Percentiles rank a stretch among this genome's conserved stretches.
Conservation (phyloP, 352 stramenopile species). For the Pythium phragmitis region DNA sequence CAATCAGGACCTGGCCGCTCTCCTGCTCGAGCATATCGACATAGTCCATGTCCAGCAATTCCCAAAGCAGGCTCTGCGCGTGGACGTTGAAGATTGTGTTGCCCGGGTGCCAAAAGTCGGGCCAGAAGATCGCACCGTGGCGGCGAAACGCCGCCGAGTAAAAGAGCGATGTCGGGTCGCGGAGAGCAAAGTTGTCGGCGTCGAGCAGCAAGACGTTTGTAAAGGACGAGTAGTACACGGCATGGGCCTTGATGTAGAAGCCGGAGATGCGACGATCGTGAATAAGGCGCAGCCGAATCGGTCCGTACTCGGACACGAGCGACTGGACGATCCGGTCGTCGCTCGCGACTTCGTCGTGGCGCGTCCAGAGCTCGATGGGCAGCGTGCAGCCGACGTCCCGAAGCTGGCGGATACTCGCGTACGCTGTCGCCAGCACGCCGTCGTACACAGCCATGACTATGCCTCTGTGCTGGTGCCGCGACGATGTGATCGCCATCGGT, state of each 20-base stretch:
- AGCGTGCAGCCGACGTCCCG: slow-evolving; percentile 28
- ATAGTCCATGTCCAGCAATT: slow-evolving; percentile 29
- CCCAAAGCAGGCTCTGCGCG: slow-evolving; percentile 33
- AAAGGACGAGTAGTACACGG: slow-evolving; percentile 38
- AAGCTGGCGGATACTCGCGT: slow-evolving; percentile 30
- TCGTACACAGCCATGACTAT: slow-evolving; percentile 43
- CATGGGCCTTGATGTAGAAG: slow-evolving; percentile 38
- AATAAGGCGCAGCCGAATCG: slow-evolving; percentile 30
- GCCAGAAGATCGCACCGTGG: slow-evolving; percentile 38
- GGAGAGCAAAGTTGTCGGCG: slow-evolving; percentile 36
- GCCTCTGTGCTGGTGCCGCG: background rate
- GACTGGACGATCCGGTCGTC: slow-evolving; percentile 26
- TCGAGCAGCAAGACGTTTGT: slow-evolving; percentile 32
- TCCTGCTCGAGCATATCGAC: slow-evolving; percentile 38
- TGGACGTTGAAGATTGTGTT: slow-evolving; percentile 42
- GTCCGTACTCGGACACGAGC: slow-evolving; percentile 24
- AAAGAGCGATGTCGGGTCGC: slow-evolving; percentile 32
- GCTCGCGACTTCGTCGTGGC: slow-evolving; percentile 25
- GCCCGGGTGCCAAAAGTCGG: slow-evolving; percentile 37
- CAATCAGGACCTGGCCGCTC: slow-evolving; percentile 31
- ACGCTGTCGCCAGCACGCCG: slow-evolving; percentile 25
- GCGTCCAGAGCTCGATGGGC: slow-evolving; percentile 35
- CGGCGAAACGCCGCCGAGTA: slow-evolving; percentile 17
- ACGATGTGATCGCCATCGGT: slow-evolving; percentile 29
- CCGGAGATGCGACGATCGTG: slow-evolving; percentile 22